Evolutionary conservation across 345 rosid species (phyloP), one percentile per base, ranked within the genome.

Genomic region (Punica granatum): DNA sequence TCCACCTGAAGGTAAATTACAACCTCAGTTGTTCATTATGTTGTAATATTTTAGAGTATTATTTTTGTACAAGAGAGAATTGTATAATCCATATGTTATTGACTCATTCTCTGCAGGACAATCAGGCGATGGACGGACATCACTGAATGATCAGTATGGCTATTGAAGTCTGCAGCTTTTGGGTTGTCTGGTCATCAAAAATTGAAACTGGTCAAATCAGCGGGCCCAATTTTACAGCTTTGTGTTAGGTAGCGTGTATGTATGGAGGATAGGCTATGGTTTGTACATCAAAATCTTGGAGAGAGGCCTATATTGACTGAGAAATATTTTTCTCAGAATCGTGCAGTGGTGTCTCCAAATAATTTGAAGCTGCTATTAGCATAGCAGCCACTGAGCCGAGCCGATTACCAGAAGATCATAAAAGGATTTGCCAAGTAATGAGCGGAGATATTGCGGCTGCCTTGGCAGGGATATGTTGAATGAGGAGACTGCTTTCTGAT

Each of bases 101-200:
- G 18, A n/a, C 13, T 25, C 23, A 41, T 15, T 16, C 32, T 68
- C 72, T 77, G 79, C 83, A 94, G 99, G 98, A 36, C 99, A 94
- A 86, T 88, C 95, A 16, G 99, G 97, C 60, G 98, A 94, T 74
- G 96, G 99, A 33, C 80, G 96, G 72, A 94, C 99, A 0, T 75
- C 90, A 58, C 80, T 91, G 42, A 94, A 94, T 72, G 96, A 94
- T 42, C 88, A 90, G 25, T 83, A 66, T 60, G 99, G 99, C 23
- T 94, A 91, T 65, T 93, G 77, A 86, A 69, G 6, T 34, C 23
- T 53, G 23, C 39, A 62, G 30, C 34, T 60, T 44, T 48, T 10
- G 21, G 49, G 19, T 31, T 16, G 33, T 15, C 49, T 36, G 26
- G 8, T 25, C 37, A 31, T 65, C 56, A 43, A 32, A 32, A 49